A percentile compares a stretch with the other conserved stretches of the same genome.
Conservation (phyloP, 495 filamentous ascomycete species). For the Filosporella fistucella region DNA sequence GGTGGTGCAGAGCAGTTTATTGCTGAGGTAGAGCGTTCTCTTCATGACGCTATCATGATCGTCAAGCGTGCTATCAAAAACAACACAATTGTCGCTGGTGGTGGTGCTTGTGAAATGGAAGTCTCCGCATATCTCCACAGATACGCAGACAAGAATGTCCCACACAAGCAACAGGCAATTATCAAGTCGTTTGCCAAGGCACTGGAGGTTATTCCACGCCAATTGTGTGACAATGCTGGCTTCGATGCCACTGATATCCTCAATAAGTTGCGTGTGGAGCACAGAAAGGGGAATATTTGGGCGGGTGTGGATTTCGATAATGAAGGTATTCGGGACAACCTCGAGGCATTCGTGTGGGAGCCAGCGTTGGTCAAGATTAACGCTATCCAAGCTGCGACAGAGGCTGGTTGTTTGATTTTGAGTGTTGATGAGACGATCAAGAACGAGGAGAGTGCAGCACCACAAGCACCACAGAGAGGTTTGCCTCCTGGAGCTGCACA, state of each 20-base stretch:
- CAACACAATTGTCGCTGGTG: constrained; percentile 88
- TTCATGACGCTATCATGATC: constrained; percentile 99
- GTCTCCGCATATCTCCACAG: constrained; percentile 86
- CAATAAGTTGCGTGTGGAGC: constrained; percentile 90
- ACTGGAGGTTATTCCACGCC: constrained; percentile 91
- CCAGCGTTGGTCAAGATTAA: constrained; percentile 95
- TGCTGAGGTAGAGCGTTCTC: constrained; percentile 91
- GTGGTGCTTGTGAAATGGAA: constrained; percentile 96
- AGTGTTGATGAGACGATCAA: constrained; percentile 97
- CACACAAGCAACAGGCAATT: constrained; percentile 92
- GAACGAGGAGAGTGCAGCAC: constrained; percentile 71
- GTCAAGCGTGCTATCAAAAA: constrained; percentile 96
- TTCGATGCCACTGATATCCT: constrained; percentile 98
- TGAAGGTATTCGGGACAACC: constrained; percentile 89
- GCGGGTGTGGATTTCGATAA: constrained; percentile 92
- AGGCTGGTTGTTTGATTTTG: constrained; percentile 71
- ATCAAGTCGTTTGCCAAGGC: constrained; percentile 98
- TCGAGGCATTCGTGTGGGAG: constrained; percentile 95
- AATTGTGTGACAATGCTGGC: constrained; percentile 96
- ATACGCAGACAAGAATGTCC: constrained; percentile 86
- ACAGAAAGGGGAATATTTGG: constrained; percentile 86
- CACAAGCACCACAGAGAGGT: constrained; percentile 71
- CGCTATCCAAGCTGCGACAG: constrained; percentile 60
- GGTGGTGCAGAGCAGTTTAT: constrained; percentile 99
- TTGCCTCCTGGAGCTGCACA: constrained; percentile 92